Evolutionary conservation across 129 eudicot species (phyloP).

Genomic region (Artemisia argyi): DNA sequence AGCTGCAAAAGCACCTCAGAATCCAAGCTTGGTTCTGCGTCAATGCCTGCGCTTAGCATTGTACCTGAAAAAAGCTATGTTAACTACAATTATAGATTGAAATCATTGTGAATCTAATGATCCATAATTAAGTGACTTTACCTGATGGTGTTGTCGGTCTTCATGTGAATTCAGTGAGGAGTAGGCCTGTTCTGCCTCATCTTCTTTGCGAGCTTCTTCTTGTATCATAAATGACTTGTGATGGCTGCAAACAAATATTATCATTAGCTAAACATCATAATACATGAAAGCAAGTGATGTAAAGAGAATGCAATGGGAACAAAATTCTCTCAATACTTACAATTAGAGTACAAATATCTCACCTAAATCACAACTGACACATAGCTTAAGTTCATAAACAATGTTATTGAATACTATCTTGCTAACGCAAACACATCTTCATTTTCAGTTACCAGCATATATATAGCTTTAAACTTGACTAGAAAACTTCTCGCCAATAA

Average conservation of each 20-base stretch:
- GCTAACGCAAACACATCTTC: neutral
- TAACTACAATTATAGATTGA: neutral
- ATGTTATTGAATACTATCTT: neutral
- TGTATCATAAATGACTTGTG: slow-evolving; percentile 80
- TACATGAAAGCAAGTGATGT: neutral
- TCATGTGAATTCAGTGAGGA: slow-evolving; percentile 91
- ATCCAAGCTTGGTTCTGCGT: slow-evolving; percentile 96
- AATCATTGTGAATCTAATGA: too few species aligned
- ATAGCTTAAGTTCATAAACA: too few species aligned
- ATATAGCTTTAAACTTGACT: neutral
- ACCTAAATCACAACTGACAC: too few species aligned
- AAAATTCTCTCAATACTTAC: slow-evolving; percentile 16
- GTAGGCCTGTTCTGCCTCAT: slow-evolving; percentile 92
- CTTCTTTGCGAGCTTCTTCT: slow-evolving; percentile 94
- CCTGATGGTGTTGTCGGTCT: slow-evolving; percentile 90
- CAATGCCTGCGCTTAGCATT: slow-evolving; percentile 97
- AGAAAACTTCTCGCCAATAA: neutral
- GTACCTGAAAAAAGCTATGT: slow-evolving; percentile 40
- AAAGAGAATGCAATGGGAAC: neutral
- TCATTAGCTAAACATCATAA: neutral
- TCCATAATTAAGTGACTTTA: neutral
- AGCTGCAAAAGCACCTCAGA: slow-evolving; percentile 43
- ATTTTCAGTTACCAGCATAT: neutral
- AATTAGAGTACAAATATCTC: too few species aligned
- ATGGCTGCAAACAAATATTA: slow-evolving; percentile 53